phyloP scores from a whole-genome alignment of 192 early-diverging fungal species.

The Funneliformis mosseae region DNA sequence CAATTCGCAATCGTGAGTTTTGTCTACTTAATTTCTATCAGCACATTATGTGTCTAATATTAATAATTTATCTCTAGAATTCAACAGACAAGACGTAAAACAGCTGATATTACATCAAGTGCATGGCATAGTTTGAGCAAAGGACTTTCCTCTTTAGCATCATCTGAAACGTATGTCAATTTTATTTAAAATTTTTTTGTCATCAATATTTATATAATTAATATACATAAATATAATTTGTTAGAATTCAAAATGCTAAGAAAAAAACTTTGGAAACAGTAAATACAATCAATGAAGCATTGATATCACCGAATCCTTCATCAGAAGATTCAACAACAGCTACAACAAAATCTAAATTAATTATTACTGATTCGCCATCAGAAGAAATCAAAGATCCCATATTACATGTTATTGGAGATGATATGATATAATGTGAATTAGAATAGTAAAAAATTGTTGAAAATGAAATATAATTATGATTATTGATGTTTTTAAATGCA shows the following conservation, averaged over 20 bases:
- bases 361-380: not conserved
- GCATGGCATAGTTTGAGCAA: constrained; percentile 17
- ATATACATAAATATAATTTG: too few relatives aligned
- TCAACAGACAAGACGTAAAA: constrained; percentile 18
- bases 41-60: not conserved
- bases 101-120: constrained; percentile 1
- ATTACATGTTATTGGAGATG: not conserved
- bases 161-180: constrained; percentile 8
- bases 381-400: not conserved
- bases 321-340: not conserved
- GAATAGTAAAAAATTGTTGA: too few relatives aligned
- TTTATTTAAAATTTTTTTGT: not conserved
- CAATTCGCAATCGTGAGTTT: constrained; percentile 1
- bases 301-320: not conserved
- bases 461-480: too few relatives aligned
- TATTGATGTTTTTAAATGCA: too few relatives aligned
- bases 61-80: constrained; percentile 3
- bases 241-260: not conserved
- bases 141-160: constrained; percentile 2
- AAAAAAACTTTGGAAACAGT: not conserved
- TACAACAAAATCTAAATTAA: too few relatives aligned
- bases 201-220: not conserved
- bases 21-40: not conserved
- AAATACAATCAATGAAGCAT: not conserved
- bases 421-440: too few relatives aligned